phyloP scores from a whole-genome alignment of 106 monocot genomes.

The Gastrodia elata region DNA sequence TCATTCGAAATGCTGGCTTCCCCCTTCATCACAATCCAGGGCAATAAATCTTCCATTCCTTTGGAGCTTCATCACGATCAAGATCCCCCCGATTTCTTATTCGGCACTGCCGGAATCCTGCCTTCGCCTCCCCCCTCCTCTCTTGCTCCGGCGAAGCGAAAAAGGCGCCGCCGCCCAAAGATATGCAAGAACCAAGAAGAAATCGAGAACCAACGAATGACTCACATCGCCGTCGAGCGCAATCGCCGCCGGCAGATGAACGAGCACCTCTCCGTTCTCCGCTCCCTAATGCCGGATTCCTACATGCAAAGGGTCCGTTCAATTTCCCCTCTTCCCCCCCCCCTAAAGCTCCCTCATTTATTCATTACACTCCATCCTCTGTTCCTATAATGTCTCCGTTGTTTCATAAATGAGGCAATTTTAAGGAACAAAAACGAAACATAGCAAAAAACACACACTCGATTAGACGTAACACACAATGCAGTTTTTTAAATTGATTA shows the following conservation, averaged over 20 bases:
- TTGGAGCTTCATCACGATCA: constrained; percentile 4
- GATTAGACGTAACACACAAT: too few species aligned
- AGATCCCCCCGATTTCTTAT: constrained; percentile 14
- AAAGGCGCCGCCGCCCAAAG: constrained; percentile 59
- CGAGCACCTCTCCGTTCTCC: constrained; percentile 78
- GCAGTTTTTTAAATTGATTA: too few species aligned
- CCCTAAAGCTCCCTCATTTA: background rate
- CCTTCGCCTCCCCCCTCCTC: background rate
- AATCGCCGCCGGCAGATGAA: constrained; percentile 96
- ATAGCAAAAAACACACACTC: too few species aligned
- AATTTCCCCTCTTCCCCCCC: background rate
- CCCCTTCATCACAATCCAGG: constrained; percentile 35
- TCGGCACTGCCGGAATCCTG: constrained; percentile 13
- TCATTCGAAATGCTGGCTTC: constrained; percentile 29
- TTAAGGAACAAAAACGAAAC: constrained; percentile 1
- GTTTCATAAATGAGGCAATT: constrained; percentile 8
- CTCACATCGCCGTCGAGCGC: constrained; percentile 96
- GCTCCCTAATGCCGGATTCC: constrained; percentile 85
- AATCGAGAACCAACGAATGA: constrained; percentile 90
- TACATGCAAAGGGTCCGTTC: constrained; percentile 79
- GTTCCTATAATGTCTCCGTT: background rate
- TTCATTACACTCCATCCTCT: background rate
- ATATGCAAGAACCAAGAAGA: constrained; percentile 85
- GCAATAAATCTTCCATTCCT: constrained; percentile 32
- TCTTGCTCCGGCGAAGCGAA: constrained; percentile 26